phyloP scores from a whole-genome alignment of 345 rosid species.

The Euphorbia lathyris region DNA sequence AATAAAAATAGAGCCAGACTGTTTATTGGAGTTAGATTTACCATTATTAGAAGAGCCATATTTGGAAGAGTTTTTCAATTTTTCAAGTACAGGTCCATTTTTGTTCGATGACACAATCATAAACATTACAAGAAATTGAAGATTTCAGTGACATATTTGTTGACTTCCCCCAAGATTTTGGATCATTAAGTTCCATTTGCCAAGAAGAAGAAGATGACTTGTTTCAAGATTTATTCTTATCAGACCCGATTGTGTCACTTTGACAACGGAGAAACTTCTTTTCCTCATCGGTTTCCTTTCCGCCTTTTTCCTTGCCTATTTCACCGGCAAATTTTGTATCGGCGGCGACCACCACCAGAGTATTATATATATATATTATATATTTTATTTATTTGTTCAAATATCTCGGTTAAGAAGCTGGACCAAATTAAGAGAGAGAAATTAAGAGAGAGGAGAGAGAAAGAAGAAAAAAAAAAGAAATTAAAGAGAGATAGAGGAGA shows the following conservation, averaged over 20 bases:
- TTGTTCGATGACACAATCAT: conserved; percentile 38
- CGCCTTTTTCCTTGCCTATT: conserved; percentile 24
- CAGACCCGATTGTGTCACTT: conserved; percentile 30
- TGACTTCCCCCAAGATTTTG: conserved; percentile 38
- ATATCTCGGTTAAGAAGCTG: conserved; percentile 31
- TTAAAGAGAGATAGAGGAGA: too few relatives aligned
- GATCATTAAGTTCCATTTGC: conserved; percentile 23
- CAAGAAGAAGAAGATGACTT: conserved; percentile 45
- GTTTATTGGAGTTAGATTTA: conserved; percentile 36
- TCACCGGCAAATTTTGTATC: conserved; percentile 51
- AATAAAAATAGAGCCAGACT: conserved; percentile 20
- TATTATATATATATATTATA: neutral
- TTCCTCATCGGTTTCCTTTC: neutral
- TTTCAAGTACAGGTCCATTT: conserved; percentile 40
- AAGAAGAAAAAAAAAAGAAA: too few relatives aligned
- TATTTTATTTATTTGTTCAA: conserved; percentile 19
- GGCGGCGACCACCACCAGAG: conserved; percentile 27
- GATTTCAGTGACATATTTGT: conserved; percentile 41
- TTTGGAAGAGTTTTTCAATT: conserved; percentile 55
- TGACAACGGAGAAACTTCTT: conserved; percentile 1
- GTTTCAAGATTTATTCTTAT: conserved; percentile 58
- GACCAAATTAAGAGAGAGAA: too few relatives aligned
- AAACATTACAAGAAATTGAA: conserved; percentile 27
- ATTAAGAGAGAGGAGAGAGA: too few relatives aligned
- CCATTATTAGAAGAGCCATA: conserved; percentile 35